Evolutionary conservation across 2,329 filamentous ascomycete species (phyloP).

Genomic region (Colletotrichum cuscutae): DNA sequence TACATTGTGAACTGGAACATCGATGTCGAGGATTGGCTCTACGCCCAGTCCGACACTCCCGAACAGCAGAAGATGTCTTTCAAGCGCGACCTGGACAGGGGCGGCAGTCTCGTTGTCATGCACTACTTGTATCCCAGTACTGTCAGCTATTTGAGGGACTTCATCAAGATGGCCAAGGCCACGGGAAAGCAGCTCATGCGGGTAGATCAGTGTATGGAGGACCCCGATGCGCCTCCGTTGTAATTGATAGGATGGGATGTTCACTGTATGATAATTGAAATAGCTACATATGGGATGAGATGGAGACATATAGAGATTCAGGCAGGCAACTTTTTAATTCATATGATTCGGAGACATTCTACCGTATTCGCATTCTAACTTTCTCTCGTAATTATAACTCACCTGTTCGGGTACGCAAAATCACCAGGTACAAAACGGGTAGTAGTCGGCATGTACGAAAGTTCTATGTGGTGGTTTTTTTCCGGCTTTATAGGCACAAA

Average conservation of each 20-base stretch:
- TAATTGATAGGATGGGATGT: slow-evolving; percentile 12
- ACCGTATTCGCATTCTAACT: not conserved
- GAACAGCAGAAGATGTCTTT: slow-evolving; percentile 77
- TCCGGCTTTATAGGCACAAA: too few species aligned
- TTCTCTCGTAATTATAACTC: too few species aligned
- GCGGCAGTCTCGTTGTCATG: slow-evolving; percentile 73
- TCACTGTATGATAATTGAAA: not conserved
- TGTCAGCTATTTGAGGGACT: slow-evolving; percentile 71
- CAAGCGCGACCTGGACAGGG: slow-evolving; percentile 69
- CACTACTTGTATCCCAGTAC: slow-evolving; percentile 75
- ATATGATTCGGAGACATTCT: not conserved
- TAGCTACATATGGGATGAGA: not conserved
- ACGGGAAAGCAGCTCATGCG: not conserved
- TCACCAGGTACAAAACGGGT: too few species aligned
- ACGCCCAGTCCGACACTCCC: slow-evolving; percentile 69
- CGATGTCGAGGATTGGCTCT: slow-evolving; percentile 78
- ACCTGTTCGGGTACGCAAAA: too few species aligned
- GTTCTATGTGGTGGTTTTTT: too few species aligned
- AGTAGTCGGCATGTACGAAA: rapidly evolving
- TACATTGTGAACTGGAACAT: slow-evolving; percentile 76
- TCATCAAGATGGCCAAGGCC: slow-evolving; percentile 71
- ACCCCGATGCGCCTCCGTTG: slow-evolving; percentile 46
- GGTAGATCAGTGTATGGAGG: slow-evolving; percentile 26
- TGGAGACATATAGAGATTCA: not conserved
- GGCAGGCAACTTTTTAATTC: not conserved